A percentile compares a stretch with the other conserved stretches of the same genome.
These are phyloP conservation scores for Saccharomycopsis javanensis DNA, from an alignment of 805 yeast genomes.

Conservation along the genomic window DNA sequence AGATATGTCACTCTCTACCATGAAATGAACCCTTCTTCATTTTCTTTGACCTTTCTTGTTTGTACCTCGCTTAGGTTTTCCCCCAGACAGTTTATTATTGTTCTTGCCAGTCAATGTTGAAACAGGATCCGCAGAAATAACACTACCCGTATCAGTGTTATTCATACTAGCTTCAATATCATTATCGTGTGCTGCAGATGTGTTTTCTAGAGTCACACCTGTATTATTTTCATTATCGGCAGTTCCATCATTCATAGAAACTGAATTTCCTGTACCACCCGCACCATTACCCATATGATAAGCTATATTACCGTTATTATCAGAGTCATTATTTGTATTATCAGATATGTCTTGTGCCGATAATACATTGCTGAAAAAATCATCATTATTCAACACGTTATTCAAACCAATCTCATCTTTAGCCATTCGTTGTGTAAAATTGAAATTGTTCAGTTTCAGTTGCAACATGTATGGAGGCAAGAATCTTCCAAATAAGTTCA, in stretches of 20 bases:
- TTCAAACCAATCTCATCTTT: slow-evolving; percentile 3
- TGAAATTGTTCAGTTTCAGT: slow-evolving; percentile 11
- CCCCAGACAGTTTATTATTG: background rate
- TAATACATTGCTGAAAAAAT: background rate
- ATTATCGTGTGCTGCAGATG: background rate
- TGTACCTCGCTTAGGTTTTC: background rate
- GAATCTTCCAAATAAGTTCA: slow-evolving; percentile 75
- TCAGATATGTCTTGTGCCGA: background rate
- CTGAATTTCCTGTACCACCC: background rate
- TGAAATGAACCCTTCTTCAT: background rate
- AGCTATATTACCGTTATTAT: background rate
- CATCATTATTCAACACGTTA: background rate
- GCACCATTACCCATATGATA: background rate
- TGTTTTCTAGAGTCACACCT: background rate
- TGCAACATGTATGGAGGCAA: slow-evolving; percentile 75
- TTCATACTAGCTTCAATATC: background rate
- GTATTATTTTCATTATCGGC: background rate
- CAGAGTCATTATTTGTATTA: background rate
- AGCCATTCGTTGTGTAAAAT: slow-evolving; percentile 13
- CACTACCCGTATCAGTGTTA: background rate
- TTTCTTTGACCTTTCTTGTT: background rate
- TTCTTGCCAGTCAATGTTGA: background rate
- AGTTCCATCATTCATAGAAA: background rate
- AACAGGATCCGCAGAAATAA: background rate
- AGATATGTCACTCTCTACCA: too few species aligned